Conservation (phyloP, 2,329 filamentous ascomycete species). For the Stachybotrys echinatus region DNA sequence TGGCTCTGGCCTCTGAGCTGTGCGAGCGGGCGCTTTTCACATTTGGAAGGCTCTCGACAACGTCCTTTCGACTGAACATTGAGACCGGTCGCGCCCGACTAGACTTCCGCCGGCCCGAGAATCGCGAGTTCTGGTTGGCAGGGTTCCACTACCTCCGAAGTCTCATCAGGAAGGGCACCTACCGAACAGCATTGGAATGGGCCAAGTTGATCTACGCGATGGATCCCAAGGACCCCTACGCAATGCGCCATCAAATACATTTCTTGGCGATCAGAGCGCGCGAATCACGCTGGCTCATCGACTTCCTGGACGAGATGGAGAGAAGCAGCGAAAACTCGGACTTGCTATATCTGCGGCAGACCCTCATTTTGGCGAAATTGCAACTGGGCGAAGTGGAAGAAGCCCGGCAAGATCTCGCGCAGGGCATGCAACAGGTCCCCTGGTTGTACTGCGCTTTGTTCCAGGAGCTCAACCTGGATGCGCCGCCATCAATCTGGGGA, state of each 20-base stretch:
- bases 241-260: constrained; percentile 74
- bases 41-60: constrained; percentile 83
- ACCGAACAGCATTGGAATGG: constrained; percentile 91
- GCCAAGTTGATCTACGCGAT: constrained; percentile 76
- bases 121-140: constrained; percentile 87
- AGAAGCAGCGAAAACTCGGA: constrained; percentile 30
- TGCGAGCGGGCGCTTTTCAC: constrained; percentile 89
- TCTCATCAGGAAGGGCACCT: constrained; percentile 85
- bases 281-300: constrained; percentile 70
- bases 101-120: constrained; percentile 77
- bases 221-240: constrained; percentile 76
- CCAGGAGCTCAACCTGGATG: constrained; percentile 70
- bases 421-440: constrained; percentile 68
- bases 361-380: constrained; percentile 68
- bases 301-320: constrained; percentile 51
- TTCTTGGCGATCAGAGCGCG: constrained; percentile 77
- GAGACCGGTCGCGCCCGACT: constrained; percentile 74
- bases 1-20: constrained; percentile 78
- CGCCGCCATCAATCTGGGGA: constrained; percentile 81
- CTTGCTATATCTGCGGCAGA: constrained; percentile 68
- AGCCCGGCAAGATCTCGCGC: constrained; percentile 58
- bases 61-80: constrained; percentile 71
- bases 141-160: constrained; percentile 85
- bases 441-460: constrained; percentile 83
- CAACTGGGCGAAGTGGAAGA: constrained; percentile 62